Percentiles rank a stretch among this genome's conserved stretches.
phyloP scores from a whole-genome alignment of 371 early-diverging fungal genomes.

The Mortierella sp. region DNA sequence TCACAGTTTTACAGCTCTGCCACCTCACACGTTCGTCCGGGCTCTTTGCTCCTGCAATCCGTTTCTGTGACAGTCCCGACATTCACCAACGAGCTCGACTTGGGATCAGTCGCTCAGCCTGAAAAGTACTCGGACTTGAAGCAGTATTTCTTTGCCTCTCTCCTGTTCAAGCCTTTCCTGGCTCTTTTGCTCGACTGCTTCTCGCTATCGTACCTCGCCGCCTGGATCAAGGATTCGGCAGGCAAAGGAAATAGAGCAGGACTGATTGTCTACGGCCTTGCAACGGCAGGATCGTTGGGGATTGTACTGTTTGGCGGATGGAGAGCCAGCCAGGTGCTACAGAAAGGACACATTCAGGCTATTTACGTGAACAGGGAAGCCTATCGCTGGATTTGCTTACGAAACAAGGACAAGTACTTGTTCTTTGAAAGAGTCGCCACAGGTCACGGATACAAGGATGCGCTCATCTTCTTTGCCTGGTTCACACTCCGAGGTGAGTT shows the following conservation, averaged over 20 bases:
- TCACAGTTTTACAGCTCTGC: slow-evolving; percentile 19
- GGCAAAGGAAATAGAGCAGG: slow-evolving; percentile 33
- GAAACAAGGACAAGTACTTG: slow-evolving; percentile 29
- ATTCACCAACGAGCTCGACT: slow-evolving; percentile 42
- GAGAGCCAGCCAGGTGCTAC: slow-evolving; percentile 29
- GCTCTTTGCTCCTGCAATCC: slow-evolving; percentile 36
- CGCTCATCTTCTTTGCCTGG: slow-evolving; percentile 42
- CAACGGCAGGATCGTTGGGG: slow-evolving; percentile 18
- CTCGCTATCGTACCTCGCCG: slow-evolving; percentile 23
- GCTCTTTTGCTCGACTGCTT: slow-evolving; percentile 39
- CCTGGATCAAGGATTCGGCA: slow-evolving; percentile 23
- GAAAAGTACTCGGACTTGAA: slow-evolving; percentile 36
- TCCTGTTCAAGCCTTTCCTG: slow-evolving; percentile 38
- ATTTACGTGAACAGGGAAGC: slow-evolving; percentile 50
- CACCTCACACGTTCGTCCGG: slow-evolving; percentile 24
- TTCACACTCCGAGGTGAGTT: slow-evolving; percentile 39
- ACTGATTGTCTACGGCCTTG: slow-evolving; percentile 26
- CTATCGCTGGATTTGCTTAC: slow-evolving; percentile 44
- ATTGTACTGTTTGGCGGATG: slow-evolving; percentile 39
- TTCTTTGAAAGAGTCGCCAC: slow-evolving; percentile 50
- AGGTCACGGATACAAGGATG: slow-evolving; percentile 41
- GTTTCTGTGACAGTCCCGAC: slow-evolving; percentile 30
- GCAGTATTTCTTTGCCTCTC: slow-evolving; percentile 42
- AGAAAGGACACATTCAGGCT: slow-evolving; percentile 35
- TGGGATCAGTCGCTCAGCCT: slow-evolving; percentile 41